Base-by-base conservation (phyloP, 2,329 filamentous ascomycete species). In the Hymenoscyphus infarciens region DNA sequence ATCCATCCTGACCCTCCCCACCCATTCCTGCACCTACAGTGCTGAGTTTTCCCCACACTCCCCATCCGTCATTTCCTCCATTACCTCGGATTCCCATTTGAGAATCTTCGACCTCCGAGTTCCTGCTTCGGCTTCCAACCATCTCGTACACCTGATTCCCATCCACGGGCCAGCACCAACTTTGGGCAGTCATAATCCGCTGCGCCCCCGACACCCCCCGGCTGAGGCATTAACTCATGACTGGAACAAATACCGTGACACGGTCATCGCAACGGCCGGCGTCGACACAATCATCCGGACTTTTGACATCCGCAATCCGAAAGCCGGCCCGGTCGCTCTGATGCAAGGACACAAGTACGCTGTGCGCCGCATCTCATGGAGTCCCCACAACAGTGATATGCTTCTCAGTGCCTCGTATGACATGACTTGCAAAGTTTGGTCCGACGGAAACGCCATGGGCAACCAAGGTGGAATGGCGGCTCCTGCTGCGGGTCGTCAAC, bases 201-300 rank as follows among this genome's bases (percentile, higher is more conserved):
- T 72, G 31, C 70, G 73, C 16, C 73, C 69, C 59, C 69, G 67
- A 31, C 73, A 68, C 63, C 75, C 72, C 57, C 78, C 77, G 31
- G 74, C 77, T 10, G 95, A 99, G 79, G 86, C 91, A 42, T 83
- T 99, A 35, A 97, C 93, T 0, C 95, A 98, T 77, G 95, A 99
- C 76, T 99, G 95, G 95, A 99, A 99, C 79, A 99, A 99, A 77
- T 99, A 99, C 78, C 85, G 90, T 45, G 87, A 92, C 68, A 89
- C 87, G 0, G 81, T 97, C 29, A 80, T 99, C 61, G 95, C 95
- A 0, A 92, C 92, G 0, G 95, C 87, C 1, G 94, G 95, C 61
- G 95, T 98, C 3, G 95, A 99, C 75, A 85, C 90, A 60, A 79
- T 89, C 19, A 88, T 99, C 64, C 87, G 95, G 56, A 95, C 90